Base-by-base conservation (phyloP, 108 stramenopile genomes). In the Conticribra guillardii region DNA sequence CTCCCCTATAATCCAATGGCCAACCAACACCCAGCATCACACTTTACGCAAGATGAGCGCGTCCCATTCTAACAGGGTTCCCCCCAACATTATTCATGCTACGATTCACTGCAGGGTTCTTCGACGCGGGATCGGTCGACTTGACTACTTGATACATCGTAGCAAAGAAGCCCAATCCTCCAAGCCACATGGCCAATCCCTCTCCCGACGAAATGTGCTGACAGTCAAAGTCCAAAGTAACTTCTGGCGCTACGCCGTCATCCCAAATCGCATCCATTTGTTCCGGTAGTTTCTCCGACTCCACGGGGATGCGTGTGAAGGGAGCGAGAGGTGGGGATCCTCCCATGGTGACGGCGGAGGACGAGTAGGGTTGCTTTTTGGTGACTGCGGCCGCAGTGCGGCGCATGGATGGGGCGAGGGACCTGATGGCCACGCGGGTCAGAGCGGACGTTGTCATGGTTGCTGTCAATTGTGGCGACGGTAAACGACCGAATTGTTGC, bases 171-270 rank as follows among this genome's bases (percentile, higher is more conserved):
- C 92, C 83, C 52, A 97, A 80, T 28, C 89, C 95, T 21, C 85
- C 88, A 33, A 90, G 26, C 94, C 92, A 96, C 71, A 84, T 84
- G 18, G 60, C 60, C 21, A 98, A 47, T 2, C 84, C 98, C 78
- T 96, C 90, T 22, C 51, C 51, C 4, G 84, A 82, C n/a, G 78
- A 80, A 51, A 97, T 68, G 76, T 96, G 96, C 64, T 94, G 94
- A 61, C 90, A 93, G 75, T 98, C 98, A 71, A 96, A 98, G 69
- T 98, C 98, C 27, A 98, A 66, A 26, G 93, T 91, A 46, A 95
- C 71, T 73, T 98, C 98, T 23, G 98, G 95, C 0, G 98, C 98
- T 47, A 97, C 96, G 44, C 96, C 95, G 83, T 98, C 98, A 67
- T 98, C 95, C 87, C 96, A 98, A 48, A 98, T 67, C 50, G 92